Evolutionary conservation across 108 stramenopile genomes (phyloP), one percentile per base, ranked within the genome.

Genomic region (Nitzschia sp.): DNA sequence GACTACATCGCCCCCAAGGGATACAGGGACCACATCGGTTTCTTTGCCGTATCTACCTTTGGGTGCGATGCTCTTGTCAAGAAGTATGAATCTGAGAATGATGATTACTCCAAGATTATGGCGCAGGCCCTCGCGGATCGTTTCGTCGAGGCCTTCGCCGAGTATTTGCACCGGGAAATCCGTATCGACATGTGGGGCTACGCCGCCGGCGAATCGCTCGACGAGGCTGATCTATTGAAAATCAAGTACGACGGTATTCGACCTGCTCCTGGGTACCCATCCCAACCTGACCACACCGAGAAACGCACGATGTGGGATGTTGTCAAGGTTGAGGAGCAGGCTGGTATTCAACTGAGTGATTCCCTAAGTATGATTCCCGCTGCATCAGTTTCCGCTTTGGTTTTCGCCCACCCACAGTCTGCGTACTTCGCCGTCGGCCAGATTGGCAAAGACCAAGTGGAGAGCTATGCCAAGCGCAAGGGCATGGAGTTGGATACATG

Each of bases 61-160:
- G 98, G 98, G 11, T 95, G 94, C 57, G 98, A 99, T 8, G 93
- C 68, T 28, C 80, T 94, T 62, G 98, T 93, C n/a, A 63, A 61
- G 8, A 87, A 89, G 79, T 93, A 91, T 73, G 97, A 99, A 69
- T 82, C 82, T 11, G 83, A 93, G 57, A 80, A 98, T 68, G 99
- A 99, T 72, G 99, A 99, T 72, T 99, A 96, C 80, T 86, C 82
- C 73, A 98, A 98, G 82, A 99, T 99, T 71, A 97, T 99, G 97
- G 92, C 96, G 15, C 98, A 99, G 79, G 98, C 97, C 23, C 72
- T 99, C 22, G 97, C 97, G 3, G 98, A 98, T 71, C 94, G 99
- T 58, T 91, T 99, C 69, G 99, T 98, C 23, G 99, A 99, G 81
- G 99, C 99, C 8, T 99, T 98, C 83, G 99, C 99, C n/a, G 99